Conservation (phyloP, 2,329 filamentous ascomycete species). For the Cryphonectria parasitica region DNA sequence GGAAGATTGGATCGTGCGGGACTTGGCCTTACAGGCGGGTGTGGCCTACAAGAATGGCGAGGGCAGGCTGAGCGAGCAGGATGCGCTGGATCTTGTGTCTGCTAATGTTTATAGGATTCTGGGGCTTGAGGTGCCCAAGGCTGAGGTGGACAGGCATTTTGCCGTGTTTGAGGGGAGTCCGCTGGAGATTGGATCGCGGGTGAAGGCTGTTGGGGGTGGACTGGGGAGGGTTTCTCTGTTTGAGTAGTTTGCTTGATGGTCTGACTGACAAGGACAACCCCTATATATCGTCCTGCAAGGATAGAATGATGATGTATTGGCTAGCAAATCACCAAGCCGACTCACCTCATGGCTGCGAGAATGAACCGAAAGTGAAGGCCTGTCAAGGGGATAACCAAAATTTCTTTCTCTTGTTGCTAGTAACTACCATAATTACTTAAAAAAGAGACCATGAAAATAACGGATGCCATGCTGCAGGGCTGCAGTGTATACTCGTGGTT, state of each 20-base stretch:
- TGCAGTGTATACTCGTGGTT: too few species aligned
- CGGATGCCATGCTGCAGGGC: too few species aligned
- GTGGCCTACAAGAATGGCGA: slow-evolving; percentile 61
- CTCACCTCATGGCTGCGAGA: too few species aligned
- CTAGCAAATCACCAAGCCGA: too few species aligned
- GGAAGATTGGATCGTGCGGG: slow-evolving; percentile 65
- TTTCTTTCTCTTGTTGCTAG: too few species aligned
- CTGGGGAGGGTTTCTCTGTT: slow-evolving; percentile 43
- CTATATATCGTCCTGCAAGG: too few species aligned
- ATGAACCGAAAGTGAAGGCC: too few species aligned
- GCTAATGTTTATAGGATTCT: slow-evolving; percentile 62
- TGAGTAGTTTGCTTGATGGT: slow-evolving; percentile 23
- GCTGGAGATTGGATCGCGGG: slow-evolving; percentile 59
- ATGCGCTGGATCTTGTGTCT: slow-evolving; percentile 61
- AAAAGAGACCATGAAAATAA: too few species aligned
- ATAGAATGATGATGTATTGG: too few species aligned
- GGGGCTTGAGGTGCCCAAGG: slow-evolving; percentile 46
- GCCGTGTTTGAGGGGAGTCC: slow-evolving; percentile 67
- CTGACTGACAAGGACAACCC: too few species aligned
- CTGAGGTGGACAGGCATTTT: slow-evolving; percentile 51
- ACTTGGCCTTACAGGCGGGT: slow-evolving; percentile 63
- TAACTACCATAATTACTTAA: too few species aligned
- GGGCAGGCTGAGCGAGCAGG: slow-evolving; percentile 56
- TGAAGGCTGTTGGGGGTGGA: slow-evolving; percentile 58
- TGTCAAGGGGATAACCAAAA: too few species aligned